Evolutionary conservation across 768 basidiomycete genomes (phyloP).

Genomic region (Rubroboletus pulcherrimus): DNA sequence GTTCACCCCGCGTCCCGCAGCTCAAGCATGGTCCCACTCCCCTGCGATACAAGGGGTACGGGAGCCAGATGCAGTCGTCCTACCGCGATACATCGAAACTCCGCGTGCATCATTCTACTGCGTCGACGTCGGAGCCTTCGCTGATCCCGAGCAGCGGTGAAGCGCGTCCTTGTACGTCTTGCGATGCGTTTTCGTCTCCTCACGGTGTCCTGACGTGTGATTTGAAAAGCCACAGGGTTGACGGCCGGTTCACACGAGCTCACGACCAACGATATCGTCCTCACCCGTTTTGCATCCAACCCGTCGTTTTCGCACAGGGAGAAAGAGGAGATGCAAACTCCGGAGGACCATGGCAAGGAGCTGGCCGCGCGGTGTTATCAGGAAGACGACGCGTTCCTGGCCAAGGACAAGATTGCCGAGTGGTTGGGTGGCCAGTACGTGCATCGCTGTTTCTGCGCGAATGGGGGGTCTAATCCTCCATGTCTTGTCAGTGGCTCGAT

Average conservation of each 20-base stretch:
- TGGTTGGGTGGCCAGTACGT: constrained; percentile 93
- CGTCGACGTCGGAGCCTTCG: constrained; percentile 83
- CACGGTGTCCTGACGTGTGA: constrained; percentile 10
- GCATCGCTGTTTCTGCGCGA: neutral
- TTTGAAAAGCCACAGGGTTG: constrained; percentile 14
- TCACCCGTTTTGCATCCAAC: constrained; percentile 42
- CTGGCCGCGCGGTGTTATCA: constrained; percentile 78
- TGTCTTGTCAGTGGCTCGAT: constrained; percentile 54
- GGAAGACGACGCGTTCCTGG: constrained; percentile 80
- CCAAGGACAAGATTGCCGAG: constrained; percentile 87
- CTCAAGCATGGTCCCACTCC: constrained; percentile 41
- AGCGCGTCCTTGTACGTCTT: constrained; percentile 43
- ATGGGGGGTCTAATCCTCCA: neutral
- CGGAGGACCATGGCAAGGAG: constrained; percentile 63
- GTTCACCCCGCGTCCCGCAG: constrained; percentile 33
- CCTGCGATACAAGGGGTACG: constrained; percentile 40
- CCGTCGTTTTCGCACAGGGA: constrained; percentile 39
- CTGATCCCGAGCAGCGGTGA: constrained; percentile 56
- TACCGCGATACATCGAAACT: constrained; percentile 44
- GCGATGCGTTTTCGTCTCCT: constrained; percentile 11
- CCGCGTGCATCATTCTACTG: constrained; percentile 63
- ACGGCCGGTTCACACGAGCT: constrained; percentile 50
- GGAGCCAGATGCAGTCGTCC: constrained; percentile 33
- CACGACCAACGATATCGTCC: constrained; percentile 46
- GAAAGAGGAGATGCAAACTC: constrained; percentile 56